Base-by-base conservation (phyloP, 441 rosid genomes). In the Aquilaria agallochum region DNA sequence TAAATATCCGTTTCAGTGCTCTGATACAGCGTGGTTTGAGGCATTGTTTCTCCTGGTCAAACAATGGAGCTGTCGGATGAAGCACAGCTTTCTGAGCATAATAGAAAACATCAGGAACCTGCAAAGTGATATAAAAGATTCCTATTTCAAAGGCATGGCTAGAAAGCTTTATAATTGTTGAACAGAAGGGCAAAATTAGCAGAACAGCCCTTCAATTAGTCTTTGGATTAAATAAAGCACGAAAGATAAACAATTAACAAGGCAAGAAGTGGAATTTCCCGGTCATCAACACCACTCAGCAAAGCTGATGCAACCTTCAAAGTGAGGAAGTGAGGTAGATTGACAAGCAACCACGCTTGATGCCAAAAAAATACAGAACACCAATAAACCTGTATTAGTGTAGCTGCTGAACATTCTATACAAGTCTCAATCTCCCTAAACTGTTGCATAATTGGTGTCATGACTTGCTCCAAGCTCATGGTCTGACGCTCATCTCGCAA, bases 401-500 rank as follows among this genome's bases (percentile, higher is more conserved):
- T 83, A 61, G 77, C 67, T 1, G 91, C 88, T 49, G 95, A 88
- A 73, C 95, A 88, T 68, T 88, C 95, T 40, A 88, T 76, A 67
- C 89, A 85, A 42, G 95, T 88, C 74, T 88, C 91, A 5, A 85
- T 88, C 82, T 88, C 91, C 80, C 87, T 73, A 71, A 81, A 88
- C 69, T 78, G 76, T 63, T 88, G 85, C 95, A 85, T 88, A 64
- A 88, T 78, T 4, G 91, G 95, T 49, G 87, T 74, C 95, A 88
- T 88, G 52, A 81, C 71, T 52, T 80, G 79, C 74, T 88, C 95
- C 66, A 85, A 62, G 67, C 77, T 83, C 30, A 64, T 68, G 50
- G 90, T 74, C 64, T 78, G 68, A 32, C 69, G 82, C 56, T 81
- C 86, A 55, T 84, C 85, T 5, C 91, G 77, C 63, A 88, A 69